These are phyloP conservation scores for Salix brachista DNA, from an alignment of 345 rosid species.

Conservation along the genomic window DNA sequence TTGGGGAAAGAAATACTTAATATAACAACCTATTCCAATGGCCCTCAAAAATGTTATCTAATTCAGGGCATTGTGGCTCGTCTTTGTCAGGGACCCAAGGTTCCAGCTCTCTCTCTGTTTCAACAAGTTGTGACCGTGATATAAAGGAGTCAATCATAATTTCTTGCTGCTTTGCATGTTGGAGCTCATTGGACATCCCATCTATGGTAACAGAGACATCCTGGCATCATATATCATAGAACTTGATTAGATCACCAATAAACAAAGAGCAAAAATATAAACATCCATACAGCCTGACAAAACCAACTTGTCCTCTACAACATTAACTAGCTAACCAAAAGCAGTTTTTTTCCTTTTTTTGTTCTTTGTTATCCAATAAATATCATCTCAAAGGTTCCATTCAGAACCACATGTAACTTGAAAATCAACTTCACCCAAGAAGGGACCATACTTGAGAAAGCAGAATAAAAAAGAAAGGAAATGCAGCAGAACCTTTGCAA, in stretches of 20 bases:
- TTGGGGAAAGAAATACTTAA: constrained; percentile 11
- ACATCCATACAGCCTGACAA: not conserved
- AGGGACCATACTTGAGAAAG: constrained; percentile 7
- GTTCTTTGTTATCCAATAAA: not conserved
- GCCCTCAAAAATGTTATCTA: constrained; percentile 67
- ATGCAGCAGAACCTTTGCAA: constrained; percentile 68
- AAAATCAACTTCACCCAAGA: constrained; percentile 3
- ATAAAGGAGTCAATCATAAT: constrained; percentile 72
- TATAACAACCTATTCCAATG: constrained; percentile 56
- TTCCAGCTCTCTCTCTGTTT: constrained; percentile 67
- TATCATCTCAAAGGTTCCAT: not conserved
- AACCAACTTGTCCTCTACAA: not conserved
- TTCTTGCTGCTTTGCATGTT: constrained; percentile 53
- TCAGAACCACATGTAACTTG: not conserved
- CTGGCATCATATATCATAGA: constrained; percentile 33
- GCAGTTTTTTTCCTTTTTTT: not conserved
- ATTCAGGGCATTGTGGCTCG: constrained; percentile 54
- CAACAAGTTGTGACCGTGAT: constrained; percentile 57
- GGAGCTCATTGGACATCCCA: constrained; percentile 48
- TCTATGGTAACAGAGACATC: constrained; percentile 71
- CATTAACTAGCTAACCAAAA: not conserved
- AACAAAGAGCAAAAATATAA: not conserved
- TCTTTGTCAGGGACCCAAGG: constrained; percentile 85
- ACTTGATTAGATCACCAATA: not conserved
- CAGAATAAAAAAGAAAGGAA: constrained; percentile 13